phyloP scores from a whole-genome alignment of 1,284 basidiomycete species.

The Ceratobasidium sp. region DNA sequence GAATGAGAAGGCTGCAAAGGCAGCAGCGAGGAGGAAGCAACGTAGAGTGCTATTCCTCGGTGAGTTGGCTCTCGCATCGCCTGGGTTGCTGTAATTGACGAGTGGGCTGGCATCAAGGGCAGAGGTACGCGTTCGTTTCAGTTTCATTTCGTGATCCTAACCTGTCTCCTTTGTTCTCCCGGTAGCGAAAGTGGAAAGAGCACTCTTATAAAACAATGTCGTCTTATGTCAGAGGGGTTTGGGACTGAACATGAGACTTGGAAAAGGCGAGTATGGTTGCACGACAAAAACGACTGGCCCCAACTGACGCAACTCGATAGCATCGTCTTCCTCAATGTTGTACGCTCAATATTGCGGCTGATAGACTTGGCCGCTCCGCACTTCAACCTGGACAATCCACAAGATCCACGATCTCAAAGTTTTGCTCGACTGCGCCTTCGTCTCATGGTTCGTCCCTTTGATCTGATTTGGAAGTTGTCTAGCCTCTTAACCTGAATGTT shows the following conservation, averaged over 20 bases:
- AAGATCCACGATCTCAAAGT: background rate
- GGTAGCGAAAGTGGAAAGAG: slow-evolving; percentile 42
- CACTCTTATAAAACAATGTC: slow-evolving; percentile 45
- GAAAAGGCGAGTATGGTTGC: slow-evolving; percentile 3
- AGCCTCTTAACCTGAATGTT: background rate
- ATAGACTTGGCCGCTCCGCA: slow-evolving; percentile 25
- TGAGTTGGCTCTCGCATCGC: background rate
- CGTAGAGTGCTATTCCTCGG: slow-evolving; percentile 20
- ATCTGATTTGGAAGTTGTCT: background rate
- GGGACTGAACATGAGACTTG: slow-evolving; percentile 20
- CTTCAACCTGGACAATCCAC: slow-evolving; percentile 15
- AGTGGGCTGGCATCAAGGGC: background rate
- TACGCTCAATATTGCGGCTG: slow-evolving; percentile 41
- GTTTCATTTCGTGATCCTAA: background rate
- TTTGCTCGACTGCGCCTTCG: slow-evolving; percentile 32
- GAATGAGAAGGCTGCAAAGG: background rate
- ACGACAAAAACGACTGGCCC: background rate
- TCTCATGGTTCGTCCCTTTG: slow-evolving; percentile 1
- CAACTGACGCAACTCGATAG: background rate
- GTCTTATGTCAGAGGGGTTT: slow-evolving; percentile 25
- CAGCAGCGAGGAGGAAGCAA: slow-evolving; percentile 19
- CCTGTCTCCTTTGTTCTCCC: background rate
- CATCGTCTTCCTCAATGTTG: slow-evolving; percentile 43
- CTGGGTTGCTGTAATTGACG: background rate
- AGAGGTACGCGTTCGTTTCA: background rate